Evolutionary conservation across 2,329 filamentous ascomycete genomes (phyloP).

Genomic region (Talaromyces sp.): DNA sequence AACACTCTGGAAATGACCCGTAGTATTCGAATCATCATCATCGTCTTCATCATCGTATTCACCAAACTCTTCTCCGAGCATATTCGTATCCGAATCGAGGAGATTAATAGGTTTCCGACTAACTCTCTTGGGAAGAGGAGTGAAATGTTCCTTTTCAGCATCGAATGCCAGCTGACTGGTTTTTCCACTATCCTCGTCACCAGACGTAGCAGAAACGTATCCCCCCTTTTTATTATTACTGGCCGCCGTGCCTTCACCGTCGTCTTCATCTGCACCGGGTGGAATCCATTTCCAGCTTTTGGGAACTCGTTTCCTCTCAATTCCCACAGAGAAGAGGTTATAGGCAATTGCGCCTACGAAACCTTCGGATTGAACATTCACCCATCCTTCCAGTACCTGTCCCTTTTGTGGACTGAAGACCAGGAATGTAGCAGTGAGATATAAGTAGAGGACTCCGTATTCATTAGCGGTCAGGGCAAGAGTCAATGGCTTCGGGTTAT

Average conservation of each 20-base stretch:
- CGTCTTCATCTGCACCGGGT: conserved; percentile 39
- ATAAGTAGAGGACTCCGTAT: conserved; percentile 79
- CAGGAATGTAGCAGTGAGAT: conserved; percentile 81
- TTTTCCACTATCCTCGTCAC: conserved; percentile 16
- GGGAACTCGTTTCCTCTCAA: conserved; percentile 72
- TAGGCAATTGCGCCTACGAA: conserved; percentile 86
- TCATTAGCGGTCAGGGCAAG: conserved; percentile 59
- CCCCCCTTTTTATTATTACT: conserved; percentile 16
- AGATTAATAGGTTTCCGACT: conserved; percentile 31
- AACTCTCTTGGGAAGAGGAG: conserved; percentile 30
- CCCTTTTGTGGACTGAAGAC: conserved; percentile 73
- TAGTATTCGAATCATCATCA: conserved; percentile 50
- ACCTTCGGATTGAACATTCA: conserved; percentile 83
- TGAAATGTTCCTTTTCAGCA: conserved; percentile 37
- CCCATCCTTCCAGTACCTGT: conserved; percentile 68
- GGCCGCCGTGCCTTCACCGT: conserved; percentile 15
- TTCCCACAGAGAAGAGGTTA: conserved; percentile 85
- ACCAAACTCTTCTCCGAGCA: conserved; percentile 6
- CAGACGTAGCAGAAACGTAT: conserved; percentile 11
- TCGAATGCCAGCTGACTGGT: conserved; percentile 29
- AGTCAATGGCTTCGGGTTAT: conserved; percentile 36
- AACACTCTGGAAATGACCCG: conserved; percentile 72
- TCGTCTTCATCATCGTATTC: conserved; percentile 32
- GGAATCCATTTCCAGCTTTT: conserved; percentile 74
- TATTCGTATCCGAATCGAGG: conserved; percentile 24